Conservation (phyloP, 2,329 filamentous ascomycete species). For the Aspergillus hiratsukae region DNA sequence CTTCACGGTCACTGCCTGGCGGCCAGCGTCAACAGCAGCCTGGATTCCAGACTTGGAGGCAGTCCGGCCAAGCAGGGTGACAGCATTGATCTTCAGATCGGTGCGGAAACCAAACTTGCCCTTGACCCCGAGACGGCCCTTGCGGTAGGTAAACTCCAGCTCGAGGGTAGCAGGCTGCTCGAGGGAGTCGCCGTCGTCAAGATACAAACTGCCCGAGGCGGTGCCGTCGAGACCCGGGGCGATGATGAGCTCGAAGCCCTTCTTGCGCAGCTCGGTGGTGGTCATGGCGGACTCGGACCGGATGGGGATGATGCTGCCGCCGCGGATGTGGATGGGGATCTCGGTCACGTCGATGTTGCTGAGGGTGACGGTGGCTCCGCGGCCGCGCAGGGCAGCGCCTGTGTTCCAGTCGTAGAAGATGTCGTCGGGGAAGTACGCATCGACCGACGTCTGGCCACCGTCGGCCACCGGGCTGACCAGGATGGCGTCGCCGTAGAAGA, state of each 20-base stretch:
- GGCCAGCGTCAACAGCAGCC: conserved; percentile 8
- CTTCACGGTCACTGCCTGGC: conserved; percentile 21
- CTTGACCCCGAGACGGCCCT: conserved; percentile 37
- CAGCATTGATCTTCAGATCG: conserved; percentile 28
- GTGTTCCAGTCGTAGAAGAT: conserved; percentile 60
- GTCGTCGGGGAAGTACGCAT: conserved; percentile 55
- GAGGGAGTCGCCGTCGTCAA: conserved; percentile 71
- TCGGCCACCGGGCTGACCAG: conserved; percentile 55
- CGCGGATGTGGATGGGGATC: conserved; percentile 61
- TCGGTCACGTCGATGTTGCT: conserved; percentile 45
- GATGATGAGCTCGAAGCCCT: conserved; percentile 68
- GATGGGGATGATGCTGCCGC: conserved; percentile 57
- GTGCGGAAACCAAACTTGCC: conserved; percentile 26
- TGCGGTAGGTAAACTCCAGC: conserved; percentile 57
- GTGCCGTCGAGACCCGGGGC: conserved; percentile 59
- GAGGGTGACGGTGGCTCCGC: conserved; percentile 43
- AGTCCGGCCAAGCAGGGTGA: conserved; percentile 29
- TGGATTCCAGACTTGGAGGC: conserved; percentile 8
- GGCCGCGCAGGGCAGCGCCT: conserved; percentile 42
- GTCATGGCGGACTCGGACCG: conserved; percentile 53
- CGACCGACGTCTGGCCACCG: conserved; percentile 49
- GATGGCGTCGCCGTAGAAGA: conserved; percentile 56
- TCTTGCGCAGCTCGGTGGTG: conserved; percentile 55
- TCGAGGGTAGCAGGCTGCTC: conserved; percentile 53
- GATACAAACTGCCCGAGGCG: conserved; percentile 65